These are phyloP conservation scores for Neoarthrinium moseri DNA, from an alignment of 2,329 filamentous ascomycete species.

Conservation along the genomic window DNA sequence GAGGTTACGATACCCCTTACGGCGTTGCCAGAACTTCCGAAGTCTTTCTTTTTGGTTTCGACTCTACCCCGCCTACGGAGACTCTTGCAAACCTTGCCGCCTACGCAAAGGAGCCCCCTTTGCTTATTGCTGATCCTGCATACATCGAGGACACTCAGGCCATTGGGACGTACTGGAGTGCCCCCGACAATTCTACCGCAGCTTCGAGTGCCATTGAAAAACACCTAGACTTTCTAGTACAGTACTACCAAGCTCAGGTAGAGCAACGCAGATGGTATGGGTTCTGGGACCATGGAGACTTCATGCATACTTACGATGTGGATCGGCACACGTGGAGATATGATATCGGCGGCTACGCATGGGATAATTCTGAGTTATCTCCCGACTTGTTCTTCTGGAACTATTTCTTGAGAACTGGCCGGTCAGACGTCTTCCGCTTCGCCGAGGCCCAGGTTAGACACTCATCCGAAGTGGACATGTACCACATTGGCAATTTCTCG, in stretches of 20 bases:
- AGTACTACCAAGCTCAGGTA: slow-evolving; percentile 55
- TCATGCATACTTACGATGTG: slow-evolving; percentile 61
- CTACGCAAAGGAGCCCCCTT: slow-evolving; percentile 50
- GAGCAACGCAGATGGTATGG: slow-evolving; percentile 62
- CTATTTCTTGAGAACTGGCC: slow-evolving; percentile 59
- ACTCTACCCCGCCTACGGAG: slow-evolving; percentile 48
- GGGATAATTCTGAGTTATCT: slow-evolving; percentile 65
- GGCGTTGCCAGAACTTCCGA: slow-evolving; percentile 60
- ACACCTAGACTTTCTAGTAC: slow-evolving; percentile 54
- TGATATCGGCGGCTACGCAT: slow-evolving; percentile 62
- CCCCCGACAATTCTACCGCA: slow-evolving; percentile 28
- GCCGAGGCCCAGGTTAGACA: slow-evolving; percentile 59
- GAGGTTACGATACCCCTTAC: slow-evolving; percentile 52
- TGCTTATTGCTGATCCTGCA: slow-evolving; percentile 44
- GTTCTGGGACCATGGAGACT: slow-evolving; percentile 61
- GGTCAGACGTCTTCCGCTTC: slow-evolving; percentile 55
- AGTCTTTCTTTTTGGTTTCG: slow-evolving; percentile 51
- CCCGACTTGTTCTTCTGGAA: slow-evolving; percentile 63
- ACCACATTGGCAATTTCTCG: slow-evolving; percentile 57
- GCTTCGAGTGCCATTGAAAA: slow-evolving; percentile 42
- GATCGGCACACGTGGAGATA: slow-evolving; percentile 62
- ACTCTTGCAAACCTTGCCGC: slow-evolving; percentile 41
- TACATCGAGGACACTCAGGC: slow-evolving; percentile 52
- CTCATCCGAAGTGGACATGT: slow-evolving; percentile 60
- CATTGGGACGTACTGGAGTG: slow-evolving; percentile 54